Base-by-base conservation (phyloP, 202 grass and related monocot species). In the Setaria italica region DNA sequence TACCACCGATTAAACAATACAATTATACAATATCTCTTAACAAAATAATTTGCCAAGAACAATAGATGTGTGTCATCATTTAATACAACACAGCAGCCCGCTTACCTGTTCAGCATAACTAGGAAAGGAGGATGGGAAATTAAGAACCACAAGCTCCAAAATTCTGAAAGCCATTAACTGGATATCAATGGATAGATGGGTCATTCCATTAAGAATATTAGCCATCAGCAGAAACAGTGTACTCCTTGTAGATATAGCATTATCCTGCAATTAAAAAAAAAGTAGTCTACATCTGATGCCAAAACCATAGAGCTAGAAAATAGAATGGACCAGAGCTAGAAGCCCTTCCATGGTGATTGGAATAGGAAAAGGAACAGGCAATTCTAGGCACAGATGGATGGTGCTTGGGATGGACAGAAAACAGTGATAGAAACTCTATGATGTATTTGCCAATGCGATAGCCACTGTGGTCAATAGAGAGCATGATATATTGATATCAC, bases 161-260 rank as follows among this genome's bases (percentile, higher is more conserved):
- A 94, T 96, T 12, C 91, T 96, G 57, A 99, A 99, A 82, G 96
- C 88, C 78, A 86, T 92, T 77, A 99, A 69, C 65, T 94, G 91
- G 63, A 95, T 88, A 51, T 96, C 91, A 76, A 99, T 82, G 50
- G 90, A 90, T 48, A 96, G 82, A 87, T 96, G 90, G 39, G 96
- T 94, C 91, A 95, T 94, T 71, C 90, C 96, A 87, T 95, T 94
- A 37, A 96, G 82, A 81, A 95, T 92, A 89, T 95, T 92, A 13
- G 93, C 91, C 91, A 99, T 92, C 80, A 99, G 70, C 20, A 94
- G 63, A 87, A 88, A 84, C 51, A 99, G 86, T 67, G 89, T 90
- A 11, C 88, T 88, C 11, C 89, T 56, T 0, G 65, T 88, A 67
- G 89, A 91, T 77, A 91, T 88, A 67, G 77, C 77, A 25, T 91